Evolutionary conservation across 1,139 yeast species (phyloP), one percentile per base, ranked within the genome.

Genomic region (Lodderomyces orthopsilosis): DNA sequence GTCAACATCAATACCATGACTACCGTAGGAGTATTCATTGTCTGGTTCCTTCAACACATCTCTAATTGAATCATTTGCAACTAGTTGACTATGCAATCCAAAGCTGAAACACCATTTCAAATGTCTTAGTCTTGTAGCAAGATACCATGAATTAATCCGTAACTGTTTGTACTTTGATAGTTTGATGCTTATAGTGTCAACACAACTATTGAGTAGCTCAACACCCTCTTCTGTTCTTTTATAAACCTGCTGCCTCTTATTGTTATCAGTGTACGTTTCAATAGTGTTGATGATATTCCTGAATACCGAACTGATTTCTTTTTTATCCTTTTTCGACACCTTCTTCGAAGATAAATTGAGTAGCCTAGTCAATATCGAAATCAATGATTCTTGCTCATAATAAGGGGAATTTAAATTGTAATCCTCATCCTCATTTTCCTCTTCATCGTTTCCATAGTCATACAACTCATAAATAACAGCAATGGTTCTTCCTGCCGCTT

Each of bases 71-170:
- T 70, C 70, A 56, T 78, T 82, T 45, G 71, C 68, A 22, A 76
- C 80, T 46, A 79, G 69, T 55, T 85, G 89, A 47, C 70, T 71
- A 52, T 81, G 85, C 14, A 84, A 72, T 1, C 88, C 88, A 34
- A 79, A 75, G 35, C 86, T 83, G 55, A 80, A 83, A n/a, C 83
- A 73, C 85, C 89, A 85, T 54, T 79, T 79, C 56, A 85, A 69
- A 50, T 78, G 81, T 45, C 81, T 74, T 43, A 84, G 66, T 46
- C 90, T 69, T 41, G 81, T 61, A 52, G 82, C 77, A 45, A 83
- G 74, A 50, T 68, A 76, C 94, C 94, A 85, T 23, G 84, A 72
- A 49, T 75, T 77, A 32, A 85, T 76, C n/a, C 81, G 73, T 42
- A 85, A 63, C 3, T 83, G 68, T 56, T 74, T 79, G 28, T 79